Evolutionary conservation across 2,329 filamentous ascomycete species (phyloP).

Genomic region (Fusarium nurragi): DNA sequence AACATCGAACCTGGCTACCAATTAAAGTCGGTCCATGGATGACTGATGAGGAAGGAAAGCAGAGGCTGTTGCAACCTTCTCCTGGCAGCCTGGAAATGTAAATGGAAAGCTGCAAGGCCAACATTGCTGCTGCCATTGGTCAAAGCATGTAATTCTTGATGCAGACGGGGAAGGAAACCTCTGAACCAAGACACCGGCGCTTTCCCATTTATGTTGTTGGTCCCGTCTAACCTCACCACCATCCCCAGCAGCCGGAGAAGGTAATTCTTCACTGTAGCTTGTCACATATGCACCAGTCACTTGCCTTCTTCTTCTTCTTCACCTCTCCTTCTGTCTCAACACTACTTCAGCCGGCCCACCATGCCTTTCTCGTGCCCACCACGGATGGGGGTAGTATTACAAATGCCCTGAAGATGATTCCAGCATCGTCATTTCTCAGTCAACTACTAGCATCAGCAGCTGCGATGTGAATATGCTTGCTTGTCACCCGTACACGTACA

Average conservation of each 20-base stretch:
- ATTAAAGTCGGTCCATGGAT: not conserved
- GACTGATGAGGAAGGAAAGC: conserved; percentile 9
- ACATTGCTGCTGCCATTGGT: conserved; percentile 23
- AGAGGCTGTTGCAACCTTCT: conserved; percentile 15
- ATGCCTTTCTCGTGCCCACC: conserved; percentile 19
- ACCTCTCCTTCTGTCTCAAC: conserved; percentile 8
- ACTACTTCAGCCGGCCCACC: conserved; percentile 30
- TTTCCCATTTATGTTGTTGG: conserved; percentile 27
- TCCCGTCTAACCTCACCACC: conserved; percentile 23
- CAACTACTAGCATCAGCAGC: conserved; percentile 2
- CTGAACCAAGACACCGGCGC: conserved; percentile 27
- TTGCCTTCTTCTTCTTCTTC: conserved; percentile 5
- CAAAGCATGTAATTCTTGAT: conserved; percentile 2
- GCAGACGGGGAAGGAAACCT: conserved; percentile 17
- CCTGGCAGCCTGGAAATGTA: not conserved
- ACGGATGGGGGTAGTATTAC: conserved; percentile 30
- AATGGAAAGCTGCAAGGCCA: conserved; percentile 5
- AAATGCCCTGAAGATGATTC: conserved; percentile 25
- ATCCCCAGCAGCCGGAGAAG: conserved; percentile 5
- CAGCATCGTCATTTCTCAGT: conserved; percentile 19
- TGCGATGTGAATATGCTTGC: not conserved
- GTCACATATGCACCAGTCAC: conserved; percentile 14
- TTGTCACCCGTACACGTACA: conserved; percentile 2
- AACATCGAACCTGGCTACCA: conserved; percentile 9
- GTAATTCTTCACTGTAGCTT: conserved; percentile 13